A percentile compares a stretch with the other conserved stretches of the same genome.
Evolutionary conservation across 441 rosid species (phyloP).

Genomic region (Adansonia gregorii): DNA sequence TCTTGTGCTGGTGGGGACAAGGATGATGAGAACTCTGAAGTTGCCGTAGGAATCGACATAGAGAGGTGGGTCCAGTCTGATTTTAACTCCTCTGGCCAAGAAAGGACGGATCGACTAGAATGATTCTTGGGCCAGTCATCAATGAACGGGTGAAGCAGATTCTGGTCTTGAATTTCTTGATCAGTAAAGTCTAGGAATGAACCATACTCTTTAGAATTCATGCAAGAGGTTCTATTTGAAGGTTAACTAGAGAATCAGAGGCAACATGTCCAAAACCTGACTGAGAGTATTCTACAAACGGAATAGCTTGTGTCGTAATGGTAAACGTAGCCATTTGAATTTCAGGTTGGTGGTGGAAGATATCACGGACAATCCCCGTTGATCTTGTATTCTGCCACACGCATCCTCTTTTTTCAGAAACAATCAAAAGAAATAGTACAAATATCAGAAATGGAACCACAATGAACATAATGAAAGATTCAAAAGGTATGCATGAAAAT

Average conservation of each 20-base stretch:
- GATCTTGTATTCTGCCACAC: constrained; percentile 32
- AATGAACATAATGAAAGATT: background rate
- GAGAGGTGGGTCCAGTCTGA: constrained; percentile 77
- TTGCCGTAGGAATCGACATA: constrained; percentile 66
- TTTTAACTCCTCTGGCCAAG: constrained; percentile 67
- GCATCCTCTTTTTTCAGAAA: constrained; percentile 35
- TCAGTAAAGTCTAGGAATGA: constrained; percentile 40
- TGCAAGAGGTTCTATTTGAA: constrained; percentile 40
- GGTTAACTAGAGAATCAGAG: constrained; percentile 48
- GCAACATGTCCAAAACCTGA: constrained; percentile 45
- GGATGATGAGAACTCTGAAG: constrained; percentile 56
- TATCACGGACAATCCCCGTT: constrained; percentile 34
- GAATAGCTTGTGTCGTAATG: constrained; percentile 40
- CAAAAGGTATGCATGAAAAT: background rate
- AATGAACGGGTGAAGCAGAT: constrained; percentile 42
- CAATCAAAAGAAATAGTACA: constrained; percentile 33
- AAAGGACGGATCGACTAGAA: constrained; percentile 42
- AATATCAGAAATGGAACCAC: background rate
- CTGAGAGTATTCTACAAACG: constrained; percentile 30
- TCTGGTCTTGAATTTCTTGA: constrained; percentile 50
- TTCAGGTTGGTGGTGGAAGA: constrained; percentile 35
- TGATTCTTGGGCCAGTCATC: constrained; percentile 52
- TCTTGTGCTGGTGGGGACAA: constrained; percentile 51
- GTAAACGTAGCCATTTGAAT: constrained; percentile 36
- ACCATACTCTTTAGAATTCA: constrained; percentile 40